Evolutionary conservation across 352 stramenopile genomes (phyloP), one percentile per base, ranked within the genome.

Genomic region (Pythium angustatum): DNA sequence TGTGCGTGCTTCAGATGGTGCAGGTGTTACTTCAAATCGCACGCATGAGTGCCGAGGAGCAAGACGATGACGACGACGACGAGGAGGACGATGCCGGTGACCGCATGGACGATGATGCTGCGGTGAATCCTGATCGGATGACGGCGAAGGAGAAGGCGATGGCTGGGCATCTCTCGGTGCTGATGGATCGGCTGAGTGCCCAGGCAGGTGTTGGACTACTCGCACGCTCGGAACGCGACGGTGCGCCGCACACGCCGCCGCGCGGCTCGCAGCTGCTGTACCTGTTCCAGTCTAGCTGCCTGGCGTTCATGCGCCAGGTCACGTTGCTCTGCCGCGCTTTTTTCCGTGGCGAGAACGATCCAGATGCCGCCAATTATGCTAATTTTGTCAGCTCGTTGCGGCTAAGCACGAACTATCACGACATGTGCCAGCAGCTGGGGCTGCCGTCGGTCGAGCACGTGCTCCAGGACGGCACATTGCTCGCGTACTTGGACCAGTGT

Each of bases 371-470:
- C 3, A 85, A 81, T 73, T 91, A 86, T 54, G 81, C 83, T 26
- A 94, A 94, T 51, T 91, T 93, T 62, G 82, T 91, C 43, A 88
- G 74, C 30, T 91, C 78, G 4, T 43, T 94, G 65, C 80, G 83
- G 0, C 65, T 93, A 3, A 90, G 80, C 44, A 93, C 82, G 21
- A 85, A 92, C 43, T 92, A 83, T 38, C 68, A 90, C 53, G 76
- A 81, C 43, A 85, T 94, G 79, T 85, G 78, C 36, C 79, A 91
- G 58, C 85, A 94, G 58, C 62, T 94, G 0, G 85, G 85, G 7
- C 50, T 93, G 17, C 83, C 85, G 0, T 78, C 70, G 30, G 70
- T 90, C 21, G 69, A 78, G 3, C 79, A 91, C 19, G 58, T 94
- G 14, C 40, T 91, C 24, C 60, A 64, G 0, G 80, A 92, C 56